phyloP scores from a whole-genome alignment of 1,139 yeast genomes.

The Hyphopichia burtonii region DNA sequence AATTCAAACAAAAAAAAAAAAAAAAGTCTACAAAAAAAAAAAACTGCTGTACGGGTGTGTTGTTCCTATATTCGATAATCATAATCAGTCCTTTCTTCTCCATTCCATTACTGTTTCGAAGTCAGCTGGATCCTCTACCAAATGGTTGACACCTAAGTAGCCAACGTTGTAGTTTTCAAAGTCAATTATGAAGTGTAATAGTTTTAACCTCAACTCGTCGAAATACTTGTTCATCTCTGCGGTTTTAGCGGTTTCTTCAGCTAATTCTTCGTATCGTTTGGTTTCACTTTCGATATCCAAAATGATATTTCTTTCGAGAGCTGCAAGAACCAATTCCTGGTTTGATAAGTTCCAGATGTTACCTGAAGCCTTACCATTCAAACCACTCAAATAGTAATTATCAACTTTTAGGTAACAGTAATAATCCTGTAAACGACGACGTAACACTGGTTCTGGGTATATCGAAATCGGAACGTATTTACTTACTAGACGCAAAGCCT shows the following conservation, averaged over 20 bases:
- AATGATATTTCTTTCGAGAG: slow-evolving; percentile 51
- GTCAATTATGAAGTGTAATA: slow-evolving; percentile 33
- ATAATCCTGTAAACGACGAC: slow-evolving; percentile 37
- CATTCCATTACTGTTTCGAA: slow-evolving; percentile 4
- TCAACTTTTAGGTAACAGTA: slow-evolving; percentile 50
- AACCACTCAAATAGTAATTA: slow-evolving; percentile 45
- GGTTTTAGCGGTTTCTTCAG: slow-evolving; percentile 12
- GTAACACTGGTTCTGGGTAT: slow-evolving; percentile 38
- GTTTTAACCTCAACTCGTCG: slow-evolving; percentile 22
- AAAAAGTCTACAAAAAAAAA: background rate
- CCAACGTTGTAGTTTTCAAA: slow-evolving; percentile 37
- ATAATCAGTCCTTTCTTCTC: too few relatives aligned
- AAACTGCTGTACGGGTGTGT: background rate
- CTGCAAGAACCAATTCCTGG: slow-evolving; percentile 45
- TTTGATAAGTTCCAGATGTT: slow-evolving; percentile 46
- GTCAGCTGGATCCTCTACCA: slow-evolving; percentile 7
- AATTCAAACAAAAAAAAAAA: background rate
- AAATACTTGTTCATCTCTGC: slow-evolving; percentile 12
- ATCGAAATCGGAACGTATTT: slow-evolving; percentile 36
- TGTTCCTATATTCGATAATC: too few relatives aligned
- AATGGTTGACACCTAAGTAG: slow-evolving; percentile 25
- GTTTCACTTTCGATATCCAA: slow-evolving; percentile 21
- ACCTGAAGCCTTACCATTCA: slow-evolving; percentile 36
- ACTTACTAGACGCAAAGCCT: slow-evolving; percentile 36
- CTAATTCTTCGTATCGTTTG: slow-evolving; percentile 11